Percentiles rank a stretch among this genome's conserved stretches.
Conservation (phyloP, 2,329 filamentous ascomycete species). For the Teratosphaeria nubilosa region DNA sequence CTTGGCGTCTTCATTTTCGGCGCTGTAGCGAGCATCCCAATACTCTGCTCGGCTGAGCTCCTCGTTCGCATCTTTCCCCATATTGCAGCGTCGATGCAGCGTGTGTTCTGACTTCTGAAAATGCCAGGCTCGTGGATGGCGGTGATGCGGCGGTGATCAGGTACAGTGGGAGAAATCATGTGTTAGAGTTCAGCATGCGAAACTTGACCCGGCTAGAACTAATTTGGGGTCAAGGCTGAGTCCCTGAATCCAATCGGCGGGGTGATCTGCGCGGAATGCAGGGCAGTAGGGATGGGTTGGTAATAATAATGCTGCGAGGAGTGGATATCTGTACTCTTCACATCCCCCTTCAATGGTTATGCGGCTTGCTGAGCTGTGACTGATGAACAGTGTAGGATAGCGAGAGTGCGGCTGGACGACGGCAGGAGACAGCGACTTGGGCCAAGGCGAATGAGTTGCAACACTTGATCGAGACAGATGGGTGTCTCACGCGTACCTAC, state of each 20-base stretch:
- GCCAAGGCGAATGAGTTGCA: background rate
- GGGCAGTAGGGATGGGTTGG: background rate
- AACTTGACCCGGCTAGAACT: background rate
- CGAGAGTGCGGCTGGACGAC: background rate
- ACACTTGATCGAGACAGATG: background rate
- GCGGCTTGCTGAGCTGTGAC: background rate
- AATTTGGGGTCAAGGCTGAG: background rate
- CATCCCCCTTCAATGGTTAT: too few species aligned
- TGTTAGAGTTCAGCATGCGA: too few species aligned
- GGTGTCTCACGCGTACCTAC: background rate
- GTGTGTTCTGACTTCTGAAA: too few species aligned
- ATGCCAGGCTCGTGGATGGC: too few species aligned
- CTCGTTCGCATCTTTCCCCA: background rate
- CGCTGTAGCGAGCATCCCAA: conserved; percentile 42
- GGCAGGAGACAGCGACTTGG: background rate
- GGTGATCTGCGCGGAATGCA: background rate
- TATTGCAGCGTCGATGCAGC: background rate
- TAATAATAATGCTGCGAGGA: too few species aligned
- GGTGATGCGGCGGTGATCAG: too few species aligned
- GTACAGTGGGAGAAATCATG: too few species aligned
- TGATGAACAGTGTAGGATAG: background rate
- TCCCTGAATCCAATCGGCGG: background rate
- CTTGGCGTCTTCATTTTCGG: conserved; percentile 28
- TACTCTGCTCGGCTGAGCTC: conserved; percentile 34
- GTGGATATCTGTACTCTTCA: too few species aligned